Percentiles rank a stretch among this genome's conserved stretches.
phyloP scores from a whole-genome alignment of 768 basidiomycete species.

The Tricholoma flavovirens region DNA sequence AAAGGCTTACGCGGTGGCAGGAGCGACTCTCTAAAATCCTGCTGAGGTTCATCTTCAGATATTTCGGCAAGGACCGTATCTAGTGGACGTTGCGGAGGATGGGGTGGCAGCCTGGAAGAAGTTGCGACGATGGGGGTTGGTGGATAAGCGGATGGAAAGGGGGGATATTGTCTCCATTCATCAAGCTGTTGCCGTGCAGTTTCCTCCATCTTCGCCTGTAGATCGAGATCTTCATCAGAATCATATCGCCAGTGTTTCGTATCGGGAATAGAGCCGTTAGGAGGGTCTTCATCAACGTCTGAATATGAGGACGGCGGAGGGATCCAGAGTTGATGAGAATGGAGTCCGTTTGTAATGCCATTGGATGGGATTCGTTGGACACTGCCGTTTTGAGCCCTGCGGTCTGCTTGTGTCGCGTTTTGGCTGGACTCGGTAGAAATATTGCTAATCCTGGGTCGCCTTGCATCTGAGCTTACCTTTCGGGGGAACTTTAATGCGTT shows the following conservation, averaged over 20 bases:
- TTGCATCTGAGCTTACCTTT: constrained; percentile 5
- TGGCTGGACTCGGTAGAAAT: neutral
- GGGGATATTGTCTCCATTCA: constrained; percentile 70
- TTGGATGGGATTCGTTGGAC: constrained; percentile 8
- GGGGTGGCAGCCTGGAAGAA: constrained; percentile 23
- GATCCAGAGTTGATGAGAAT: constrained; percentile 49
- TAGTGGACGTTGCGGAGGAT: constrained; percentile 4
- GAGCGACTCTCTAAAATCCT: constrained; percentile 73
- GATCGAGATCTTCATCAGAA: constrained; percentile 9
- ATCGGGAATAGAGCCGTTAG: constrained; percentile 3
- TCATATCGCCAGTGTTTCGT: constrained; percentile 1
- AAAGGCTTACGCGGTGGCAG: constrained; percentile 53
- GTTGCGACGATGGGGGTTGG: constrained; percentile 50
- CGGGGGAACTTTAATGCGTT: constrained; percentile 9
- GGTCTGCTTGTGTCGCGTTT: neutral
- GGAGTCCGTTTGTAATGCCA: neutral
- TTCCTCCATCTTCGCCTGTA: constrained; percentile 5
- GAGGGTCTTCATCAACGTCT: constrained; percentile 24
- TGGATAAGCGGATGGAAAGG: constrained; percentile 75
- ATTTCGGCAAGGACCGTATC: constrained; percentile 27
- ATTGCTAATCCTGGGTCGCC: neutral
- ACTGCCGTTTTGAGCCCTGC: constrained; percentile 1
- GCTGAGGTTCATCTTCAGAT: constrained; percentile 33
- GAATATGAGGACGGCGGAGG: constrained; percentile 47
- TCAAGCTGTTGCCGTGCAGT: constrained; percentile 27